Percentiles rank a stretch among this genome's conserved stretches.
phyloP scores from a whole-genome alignment of 2,329 filamentous ascomycete genomes.

The Ascochyta fabae region DNA sequence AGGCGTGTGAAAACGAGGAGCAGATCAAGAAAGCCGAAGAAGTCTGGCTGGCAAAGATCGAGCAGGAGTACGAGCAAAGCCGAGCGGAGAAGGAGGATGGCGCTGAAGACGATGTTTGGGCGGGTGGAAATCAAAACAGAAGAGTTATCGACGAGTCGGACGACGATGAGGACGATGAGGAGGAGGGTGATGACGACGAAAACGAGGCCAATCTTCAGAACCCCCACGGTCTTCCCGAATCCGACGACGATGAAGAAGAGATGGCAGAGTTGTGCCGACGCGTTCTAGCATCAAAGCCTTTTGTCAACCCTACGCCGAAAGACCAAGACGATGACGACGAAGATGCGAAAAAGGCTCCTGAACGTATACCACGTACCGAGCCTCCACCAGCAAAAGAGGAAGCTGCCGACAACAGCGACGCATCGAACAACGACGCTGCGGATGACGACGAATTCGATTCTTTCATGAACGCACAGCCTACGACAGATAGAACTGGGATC shows the following conservation, averaged over 20 bases:
- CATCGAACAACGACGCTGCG: slow-evolving; percentile 66
- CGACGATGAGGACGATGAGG: slow-evolving; percentile 58
- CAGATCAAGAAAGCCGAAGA: slow-evolving; percentile 84
- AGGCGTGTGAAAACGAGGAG: slow-evolving; percentile 79
- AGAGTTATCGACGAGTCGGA: slow-evolving; percentile 53
- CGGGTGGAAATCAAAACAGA: slow-evolving; percentile 86
- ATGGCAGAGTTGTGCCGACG: slow-evolving; percentile 92
- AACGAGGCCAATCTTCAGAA: slow-evolving; percentile 63
- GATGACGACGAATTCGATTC: slow-evolving; percentile 83
- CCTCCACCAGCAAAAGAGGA: slow-evolving; percentile 43
- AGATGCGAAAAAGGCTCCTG: slow-evolving; percentile 61
- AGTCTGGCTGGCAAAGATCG: slow-evolving; percentile 87
- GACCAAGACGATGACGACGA: slow-evolving; percentile 24
- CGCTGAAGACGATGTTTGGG: slow-evolving; percentile 77
- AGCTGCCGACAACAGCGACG: slow-evolving; percentile 73
- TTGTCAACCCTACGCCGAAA: slow-evolving; percentile 65
- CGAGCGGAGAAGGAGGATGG: slow-evolving; percentile 68
- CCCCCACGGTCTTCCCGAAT: slow-evolving; percentile 76
- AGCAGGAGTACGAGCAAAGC: slow-evolving; percentile 85
- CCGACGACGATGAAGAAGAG: slow-evolving; percentile 78
- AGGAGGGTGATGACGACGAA: slow-evolving; percentile 53
- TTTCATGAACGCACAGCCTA: slow-evolving; percentile 88
- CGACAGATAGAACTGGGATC: slow-evolving; percentile 84
- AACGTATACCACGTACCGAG: slow-evolving; percentile 68
- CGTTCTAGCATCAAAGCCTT: slow-evolving; percentile 90